Evolutionary conservation across 192 early-diverging fungal species (phyloP), one percentile per base, ranked within the genome.

Genomic region (Backusella macrospora): DNA sequence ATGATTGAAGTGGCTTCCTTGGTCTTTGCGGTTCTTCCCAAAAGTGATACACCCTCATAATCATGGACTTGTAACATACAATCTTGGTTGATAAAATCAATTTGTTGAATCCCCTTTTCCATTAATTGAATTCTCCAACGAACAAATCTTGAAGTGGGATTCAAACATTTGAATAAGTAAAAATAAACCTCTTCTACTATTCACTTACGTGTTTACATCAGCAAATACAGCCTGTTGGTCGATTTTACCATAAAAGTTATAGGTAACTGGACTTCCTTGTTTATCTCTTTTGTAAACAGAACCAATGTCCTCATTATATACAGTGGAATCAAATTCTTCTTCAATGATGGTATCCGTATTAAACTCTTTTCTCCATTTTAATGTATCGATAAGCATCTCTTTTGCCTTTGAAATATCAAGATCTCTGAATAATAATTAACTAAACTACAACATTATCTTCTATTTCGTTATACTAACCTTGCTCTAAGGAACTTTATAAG

Each of bases 61-160:
- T 90, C 88, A 65, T 90, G 88, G 34, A 90, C 87, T 74, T 88
- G 87, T 34, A 90, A 72, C 84, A 87, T 87, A 14, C 82, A 76
- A 15, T 87, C 84, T 7, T 84, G 71, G 62, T 85, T 79, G 2
- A 85, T 81, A 73, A 90, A 87, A 73, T 90, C 88, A 44, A 90
- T 69, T 63, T 65, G 38, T 4, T 76, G 73, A 73, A 90, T 77
- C n/a, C 86, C 85, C 23, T 85, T 84, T 79, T 90, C 88, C 71
- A 86, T 85, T 52, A 90, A 77, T 80, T 90, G 87, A 63, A 90
- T 74, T 26, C 88, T 83, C 88, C 88, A 90, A 29, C 87, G 83
- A 37, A 90, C 62, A 78, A 90, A 90, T 67, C 83, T 77, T 66
- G n/a, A n/a, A n/a, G n/a, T n/a, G n/a, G n/a, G n/a, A n/a, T n/a